Evolutionary conservation across 1,284 basidiomycete genomes (phyloP).

Genomic region (Rhodotorula sp.): DNA sequence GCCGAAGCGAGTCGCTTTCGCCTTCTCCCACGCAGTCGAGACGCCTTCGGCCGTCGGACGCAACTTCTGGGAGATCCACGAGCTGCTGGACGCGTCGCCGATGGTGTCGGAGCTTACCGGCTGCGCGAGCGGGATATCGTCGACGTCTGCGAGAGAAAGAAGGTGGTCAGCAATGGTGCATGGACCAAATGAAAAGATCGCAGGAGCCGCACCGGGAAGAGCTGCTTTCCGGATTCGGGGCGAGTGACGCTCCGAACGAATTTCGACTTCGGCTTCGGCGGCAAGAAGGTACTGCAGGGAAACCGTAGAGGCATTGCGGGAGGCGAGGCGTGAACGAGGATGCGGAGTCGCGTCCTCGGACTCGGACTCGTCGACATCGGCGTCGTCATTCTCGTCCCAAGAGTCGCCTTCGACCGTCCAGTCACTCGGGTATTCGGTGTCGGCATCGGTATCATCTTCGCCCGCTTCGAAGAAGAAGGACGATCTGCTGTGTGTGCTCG

Average conservation of each 20-base stretch:
- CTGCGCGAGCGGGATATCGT: neutral
- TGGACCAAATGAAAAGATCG: neutral
- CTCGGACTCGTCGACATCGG: neutral
- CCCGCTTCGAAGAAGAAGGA: constrained; percentile 3
- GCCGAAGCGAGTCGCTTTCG: constrained; percentile 27
- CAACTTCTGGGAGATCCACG: constrained; percentile 32
- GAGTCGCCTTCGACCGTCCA: constrained; percentile 5
- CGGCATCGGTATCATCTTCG: neutral
- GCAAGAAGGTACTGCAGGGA: constrained; percentile 36
- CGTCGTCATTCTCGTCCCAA: neutral
- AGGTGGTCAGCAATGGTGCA: too few species aligned
- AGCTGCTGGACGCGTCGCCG: constrained; percentile 4
- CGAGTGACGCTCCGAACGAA: neutral
- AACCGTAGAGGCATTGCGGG: constrained; percentile 33
- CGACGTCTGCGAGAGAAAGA: neutral
- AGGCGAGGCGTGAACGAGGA: constrained; percentile 11
- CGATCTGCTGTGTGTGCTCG: neutral
- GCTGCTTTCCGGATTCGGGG: neutral
- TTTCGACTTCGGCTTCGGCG: constrained; percentile 21
- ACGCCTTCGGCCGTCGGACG: constrained; percentile 20
- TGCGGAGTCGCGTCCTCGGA: neutral
- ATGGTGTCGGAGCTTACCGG: constrained; percentile 3
- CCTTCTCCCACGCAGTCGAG: constrained; percentile 33
- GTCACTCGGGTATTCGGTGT: constrained; percentile 15
- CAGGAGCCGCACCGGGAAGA: neutral